Evolutionary conservation across 140 eudicot species (phyloP).

Genomic region (Senecio squalidus): DNA sequence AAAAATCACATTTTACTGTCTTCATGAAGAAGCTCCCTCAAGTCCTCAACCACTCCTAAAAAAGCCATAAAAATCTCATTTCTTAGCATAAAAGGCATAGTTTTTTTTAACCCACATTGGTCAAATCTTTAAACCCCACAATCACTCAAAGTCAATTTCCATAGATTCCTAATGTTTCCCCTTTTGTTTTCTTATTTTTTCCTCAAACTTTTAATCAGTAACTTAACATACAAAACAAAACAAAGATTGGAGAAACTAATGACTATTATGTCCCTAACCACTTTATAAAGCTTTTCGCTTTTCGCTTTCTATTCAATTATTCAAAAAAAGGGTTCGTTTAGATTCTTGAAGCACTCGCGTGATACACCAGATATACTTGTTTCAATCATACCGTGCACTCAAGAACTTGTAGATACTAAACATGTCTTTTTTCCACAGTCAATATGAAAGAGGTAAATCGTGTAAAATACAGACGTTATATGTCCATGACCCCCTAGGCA

Average conservation of each 20-base stretch:
- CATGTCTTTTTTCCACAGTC: too few relatives aligned
- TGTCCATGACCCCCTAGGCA: too few relatives aligned
- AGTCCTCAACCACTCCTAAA: conserved; percentile 22
- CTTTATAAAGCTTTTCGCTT: conserved; percentile 27
- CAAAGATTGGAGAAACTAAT: conserved; percentile 22
- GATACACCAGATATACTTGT: conserved; percentile 26
- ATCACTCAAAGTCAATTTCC: conserved; percentile 22
- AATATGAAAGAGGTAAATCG: too few relatives aligned
- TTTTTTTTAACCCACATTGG: conserved; percentile 1
- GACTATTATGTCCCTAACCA: conserved; percentile 30
- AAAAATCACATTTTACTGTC: conserved; percentile 16
- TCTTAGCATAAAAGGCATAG: conserved; percentile 38
- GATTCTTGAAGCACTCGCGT: conserved; percentile 17
- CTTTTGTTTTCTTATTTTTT: conserved; percentile 8
- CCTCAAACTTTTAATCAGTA: conserved; percentile 10
- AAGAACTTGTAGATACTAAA: conserved; percentile 2
- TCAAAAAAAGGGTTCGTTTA: conserved; percentile 16
- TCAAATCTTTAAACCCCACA: conserved; percentile 22
- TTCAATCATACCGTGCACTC: conserved; percentile 14
- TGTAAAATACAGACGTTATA: too few relatives aligned
- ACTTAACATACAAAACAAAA: conserved; percentile 6
- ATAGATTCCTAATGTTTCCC: conserved; percentile 39
- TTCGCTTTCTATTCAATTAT: conserved; percentile 32
- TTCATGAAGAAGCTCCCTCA: conserved; percentile 21
- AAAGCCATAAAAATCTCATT: conserved; percentile 26